A percentile compares a stretch with the other conserved stretches of the same genome.
Evolutionary conservation across 257 asterid genomes (phyloP).

Genomic region (Solanum paucissectum): DNA sequence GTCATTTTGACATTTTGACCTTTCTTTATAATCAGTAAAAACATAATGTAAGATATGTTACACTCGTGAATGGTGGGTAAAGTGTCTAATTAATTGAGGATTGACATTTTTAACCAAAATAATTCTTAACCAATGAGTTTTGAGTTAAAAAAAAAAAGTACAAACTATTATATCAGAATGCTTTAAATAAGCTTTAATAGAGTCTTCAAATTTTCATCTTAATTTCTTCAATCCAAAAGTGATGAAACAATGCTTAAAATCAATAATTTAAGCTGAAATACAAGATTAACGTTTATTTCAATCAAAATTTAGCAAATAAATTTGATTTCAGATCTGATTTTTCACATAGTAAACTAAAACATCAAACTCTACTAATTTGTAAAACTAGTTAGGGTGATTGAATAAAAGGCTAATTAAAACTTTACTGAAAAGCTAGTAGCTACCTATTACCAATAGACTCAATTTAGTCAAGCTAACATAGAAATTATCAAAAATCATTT

Average conservation of each 20-base stretch:
- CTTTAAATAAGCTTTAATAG: not conserved
- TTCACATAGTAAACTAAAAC: not conserved
- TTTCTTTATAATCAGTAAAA: no score
- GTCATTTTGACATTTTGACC: not conserved
- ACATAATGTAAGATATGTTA: no score
- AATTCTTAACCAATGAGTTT: not conserved
- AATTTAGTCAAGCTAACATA: no score
- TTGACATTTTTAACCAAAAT: no score
- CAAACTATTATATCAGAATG: not conserved
- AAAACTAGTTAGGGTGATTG: not conserved
- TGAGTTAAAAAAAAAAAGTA: no score
- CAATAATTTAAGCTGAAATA: not conserved
- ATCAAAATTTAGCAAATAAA: not conserved
- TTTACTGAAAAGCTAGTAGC: not conserved
- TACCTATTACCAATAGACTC: not conserved
- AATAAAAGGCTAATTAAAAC: not conserved
- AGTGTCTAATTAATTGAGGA: not conserved
- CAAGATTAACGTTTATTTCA: not conserved
- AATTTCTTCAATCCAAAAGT: not conserved
- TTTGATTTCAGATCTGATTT: not conserved
- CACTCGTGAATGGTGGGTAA: not conserved
- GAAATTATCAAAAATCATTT: not conserved
- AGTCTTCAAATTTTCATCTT: not conserved
- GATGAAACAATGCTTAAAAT: not conserved
- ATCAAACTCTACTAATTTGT: not conserved